These are phyloP conservation scores for Cenchrus purpureus DNA, from an alignment of 176 grass and related monocot genomes.

Conservation along the genomic window DNA sequence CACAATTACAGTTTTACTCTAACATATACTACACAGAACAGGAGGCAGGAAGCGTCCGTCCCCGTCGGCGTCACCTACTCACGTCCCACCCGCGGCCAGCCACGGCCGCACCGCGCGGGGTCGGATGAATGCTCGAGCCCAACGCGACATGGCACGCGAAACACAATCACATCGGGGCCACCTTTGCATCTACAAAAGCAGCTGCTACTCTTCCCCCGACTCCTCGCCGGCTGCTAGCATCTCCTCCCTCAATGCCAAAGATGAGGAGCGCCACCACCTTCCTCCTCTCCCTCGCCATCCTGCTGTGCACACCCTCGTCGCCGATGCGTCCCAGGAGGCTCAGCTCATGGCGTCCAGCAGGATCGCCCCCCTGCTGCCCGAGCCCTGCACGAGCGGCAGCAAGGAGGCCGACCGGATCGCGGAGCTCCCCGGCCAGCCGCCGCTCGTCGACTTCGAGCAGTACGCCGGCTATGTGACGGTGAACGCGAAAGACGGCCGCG, in stretches of 20 bases:
- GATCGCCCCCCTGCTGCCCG: slow-evolving; percentile 18
- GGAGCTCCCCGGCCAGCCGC: slow-evolving; percentile 49
- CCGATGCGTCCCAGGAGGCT: slow-evolving; percentile 36
- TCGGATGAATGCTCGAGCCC: too few species aligned
- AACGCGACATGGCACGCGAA: background rate
- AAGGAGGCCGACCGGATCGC: slow-evolving; percentile 42
- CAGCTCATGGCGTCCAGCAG: slow-evolving; percentile 33
- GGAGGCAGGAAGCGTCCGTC: too few species aligned
- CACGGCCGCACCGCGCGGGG: too few species aligned
- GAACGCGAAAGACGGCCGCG: slow-evolving; percentile 24
- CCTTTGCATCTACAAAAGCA: background rate
- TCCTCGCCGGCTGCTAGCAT: background rate
- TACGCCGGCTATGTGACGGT: slow-evolving; percentile 62
- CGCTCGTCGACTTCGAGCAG: slow-evolving; percentile 43
- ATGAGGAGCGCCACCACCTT: background rate
- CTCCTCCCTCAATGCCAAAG: background rate
- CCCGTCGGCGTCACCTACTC: too few species aligned
- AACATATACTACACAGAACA: too few species aligned
- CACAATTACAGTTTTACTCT: too few species aligned
- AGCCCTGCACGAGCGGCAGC: background rate
- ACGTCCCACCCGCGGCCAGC: too few species aligned
- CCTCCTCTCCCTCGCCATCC: slow-evolving; percentile 16
- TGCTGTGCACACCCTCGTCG: background rate
- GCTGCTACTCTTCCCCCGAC: background rate
- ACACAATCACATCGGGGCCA: too few species aligned